Conservation (phyloP, 192 early-diverging fungal genomes). For the Coemansia sp. region DNA sequence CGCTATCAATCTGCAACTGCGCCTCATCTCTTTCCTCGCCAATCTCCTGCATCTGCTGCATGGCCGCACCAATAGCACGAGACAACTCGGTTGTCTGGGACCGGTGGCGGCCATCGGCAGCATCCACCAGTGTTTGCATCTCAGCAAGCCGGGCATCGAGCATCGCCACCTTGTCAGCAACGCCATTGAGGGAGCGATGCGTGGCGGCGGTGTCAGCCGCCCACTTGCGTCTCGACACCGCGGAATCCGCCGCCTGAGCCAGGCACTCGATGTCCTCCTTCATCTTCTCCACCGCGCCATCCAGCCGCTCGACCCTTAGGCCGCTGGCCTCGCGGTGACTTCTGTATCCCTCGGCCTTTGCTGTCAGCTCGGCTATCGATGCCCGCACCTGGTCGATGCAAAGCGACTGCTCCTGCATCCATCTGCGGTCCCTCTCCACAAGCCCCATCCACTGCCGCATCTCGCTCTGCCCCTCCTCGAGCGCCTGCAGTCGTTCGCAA, state of each 20-base stretch:
- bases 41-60: background rate
- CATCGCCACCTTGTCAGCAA: constrained; percentile 6
- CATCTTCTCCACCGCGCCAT: constrained; percentile 9
- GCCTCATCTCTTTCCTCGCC: constrained; percentile 9
- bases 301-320: constrained; percentile 12
- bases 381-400: constrained; percentile 42
- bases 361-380: constrained; percentile 27
- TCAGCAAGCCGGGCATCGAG: constrained; percentile 7
- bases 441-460: constrained; percentile 29
- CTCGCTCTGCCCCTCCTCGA: constrained; percentile 26
- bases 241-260: constrained; percentile 12
- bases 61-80: constrained; percentile 1
- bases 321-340: constrained; percentile 9
- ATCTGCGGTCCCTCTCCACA: constrained; percentile 44
- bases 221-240: constrained; percentile 2
- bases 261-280: constrained; percentile 31
- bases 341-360: constrained; percentile 2
- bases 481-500: constrained; percentile 12
- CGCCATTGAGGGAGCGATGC: constrained; percentile 14
- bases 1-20: constrained; percentile 13
- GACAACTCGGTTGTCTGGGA: background rate
- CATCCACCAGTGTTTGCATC: background rate
- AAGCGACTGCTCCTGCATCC: constrained; percentile 53
- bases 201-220: constrained; percentile 3
- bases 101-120: constrained; percentile 11